Percentiles rank a stretch among this genome's conserved stretches.
Evolutionary conservation across 371 early-diverging fungal species (phyloP).

Genomic region (Saksenaea oblongispora): DNA sequence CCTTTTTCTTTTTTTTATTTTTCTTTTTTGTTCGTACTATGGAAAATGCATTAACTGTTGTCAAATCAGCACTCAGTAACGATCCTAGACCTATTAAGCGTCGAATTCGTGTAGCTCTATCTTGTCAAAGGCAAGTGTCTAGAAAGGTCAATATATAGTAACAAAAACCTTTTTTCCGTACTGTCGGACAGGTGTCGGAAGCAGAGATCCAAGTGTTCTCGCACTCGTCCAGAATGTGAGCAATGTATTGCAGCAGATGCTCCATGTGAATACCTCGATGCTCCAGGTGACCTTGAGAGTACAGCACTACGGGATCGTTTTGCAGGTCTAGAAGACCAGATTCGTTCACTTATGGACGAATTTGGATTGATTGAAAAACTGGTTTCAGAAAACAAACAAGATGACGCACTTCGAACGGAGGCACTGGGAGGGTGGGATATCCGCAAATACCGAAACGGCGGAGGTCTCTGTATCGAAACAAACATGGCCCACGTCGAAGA

Average conservation of each 20-base stretch:
- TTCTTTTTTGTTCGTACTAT: not conserved
- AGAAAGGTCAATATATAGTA: not conserved
- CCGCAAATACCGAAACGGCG: conserved; percentile 8
- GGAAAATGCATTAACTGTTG: not conserved
- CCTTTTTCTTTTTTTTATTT: conserved; percentile 4
- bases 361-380: conserved; percentile 41
- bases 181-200: conserved; percentile 36
- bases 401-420: conserved; percentile 16
- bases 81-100: conserved; percentile 29
- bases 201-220: conserved; percentile 49
- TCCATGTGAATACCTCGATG: conserved; percentile 38
- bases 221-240: conserved; percentile 41
- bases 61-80: not conserved
- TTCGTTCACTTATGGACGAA: conserved; percentile 37
- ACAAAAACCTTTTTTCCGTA: not conserved
- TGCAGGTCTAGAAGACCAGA: conserved; percentile 44
- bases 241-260: conserved; percentile 39
- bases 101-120: conserved; percentile 45
- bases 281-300: conserved; percentile 51
- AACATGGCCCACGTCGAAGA: conserved; percentile 41
- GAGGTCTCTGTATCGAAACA: conserved; percentile 44
- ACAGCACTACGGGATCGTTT: conserved; percentile 50
- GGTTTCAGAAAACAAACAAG: conserved; percentile 14
- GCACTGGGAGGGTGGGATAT: conserved; percentile 27
- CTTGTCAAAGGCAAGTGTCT: conserved; percentile 43